A percentile compares a stretch with the other conserved stretches of the same genome.
Conservation (phyloP, 2,329 filamentous ascomycete genomes). For the Huntiella omanensis region DNA sequence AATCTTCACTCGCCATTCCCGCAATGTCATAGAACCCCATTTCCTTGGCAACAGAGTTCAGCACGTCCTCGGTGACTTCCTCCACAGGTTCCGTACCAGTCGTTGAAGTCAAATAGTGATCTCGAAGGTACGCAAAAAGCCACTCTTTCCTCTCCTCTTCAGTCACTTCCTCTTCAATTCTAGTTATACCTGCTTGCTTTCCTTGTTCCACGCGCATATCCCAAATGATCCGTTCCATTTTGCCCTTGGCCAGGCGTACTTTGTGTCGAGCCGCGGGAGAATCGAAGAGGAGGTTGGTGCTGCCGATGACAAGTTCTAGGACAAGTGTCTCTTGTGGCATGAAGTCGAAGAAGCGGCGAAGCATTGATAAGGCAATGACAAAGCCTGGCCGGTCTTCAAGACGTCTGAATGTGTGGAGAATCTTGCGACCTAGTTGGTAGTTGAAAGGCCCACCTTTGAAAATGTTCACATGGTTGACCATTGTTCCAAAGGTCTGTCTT, state of each 20-base stretch:
- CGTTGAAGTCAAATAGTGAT: conserved; percentile 8
- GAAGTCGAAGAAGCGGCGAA: conserved; percentile 26
- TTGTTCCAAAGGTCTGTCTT: conserved; percentile 28
- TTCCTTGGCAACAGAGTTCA: conserved; percentile 20
- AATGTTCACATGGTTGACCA: conserved; percentile 27
- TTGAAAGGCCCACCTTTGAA: conserved; percentile 23
- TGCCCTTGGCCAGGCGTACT: conserved; percentile 24
- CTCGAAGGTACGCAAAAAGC: conserved; percentile 23
- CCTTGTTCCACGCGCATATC: background rate
- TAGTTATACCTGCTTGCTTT: conserved; percentile 15
- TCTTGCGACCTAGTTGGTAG: conserved; percentile 27
- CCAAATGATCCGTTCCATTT: conserved; percentile 21
- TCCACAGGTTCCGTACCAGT: conserved; percentile 1
- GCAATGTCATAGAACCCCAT: conserved; percentile 24
- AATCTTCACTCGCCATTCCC: conserved; percentile 14
- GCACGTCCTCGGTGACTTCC: conserved; percentile 14
- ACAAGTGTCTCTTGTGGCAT: conserved; percentile 26
- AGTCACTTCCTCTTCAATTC: conserved; percentile 18
- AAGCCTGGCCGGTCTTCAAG: conserved; percentile 26
- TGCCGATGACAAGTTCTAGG: conserved; percentile 27
- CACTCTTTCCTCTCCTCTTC: conserved; percentile 20
- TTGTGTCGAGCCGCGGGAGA: conserved; percentile 22
- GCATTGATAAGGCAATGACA: conserved; percentile 25
- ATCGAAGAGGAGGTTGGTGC: conserved; percentile 25
- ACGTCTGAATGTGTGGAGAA: conserved; percentile 31